Evolutionary conservation across 2,329 filamentous ascomycete species (phyloP).

Genomic region (Xylaria sp.): DNA sequence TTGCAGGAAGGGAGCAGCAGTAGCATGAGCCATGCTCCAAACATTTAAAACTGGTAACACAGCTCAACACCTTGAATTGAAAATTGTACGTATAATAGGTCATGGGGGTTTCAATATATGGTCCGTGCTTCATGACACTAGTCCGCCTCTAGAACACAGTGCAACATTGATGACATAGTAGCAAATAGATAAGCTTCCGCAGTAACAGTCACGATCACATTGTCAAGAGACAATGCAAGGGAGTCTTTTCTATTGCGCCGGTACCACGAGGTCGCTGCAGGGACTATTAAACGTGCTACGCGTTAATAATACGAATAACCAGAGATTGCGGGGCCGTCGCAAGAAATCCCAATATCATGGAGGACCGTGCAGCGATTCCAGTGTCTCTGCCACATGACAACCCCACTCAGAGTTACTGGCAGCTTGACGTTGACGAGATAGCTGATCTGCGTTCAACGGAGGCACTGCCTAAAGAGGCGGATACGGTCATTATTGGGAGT

Average conservation of each 20-base stretch:
- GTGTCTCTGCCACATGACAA: slow-evolving; percentile 60
- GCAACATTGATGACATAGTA: not conserved
- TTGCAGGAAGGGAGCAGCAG: no score
- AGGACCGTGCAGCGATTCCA: slow-evolving; percentile 51
- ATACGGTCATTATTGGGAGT: slow-evolving; percentile 71
- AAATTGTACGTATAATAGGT: no score
- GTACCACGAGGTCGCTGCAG: no score
- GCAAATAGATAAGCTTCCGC: not conserved
- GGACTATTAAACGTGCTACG: no score
- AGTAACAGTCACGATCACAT: not conserved
- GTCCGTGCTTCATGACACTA: not conserved
- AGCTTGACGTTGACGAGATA: slow-evolving; percentile 62
- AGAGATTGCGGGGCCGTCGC: not conserved
- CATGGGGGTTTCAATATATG: not conserved
- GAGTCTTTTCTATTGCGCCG: no score
- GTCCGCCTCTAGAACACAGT: not conserved
- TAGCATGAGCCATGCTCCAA: no score
- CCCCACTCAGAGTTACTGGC: slow-evolving; percentile 71
- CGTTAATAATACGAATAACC: not conserved
- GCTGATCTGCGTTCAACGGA: slow-evolving; percentile 61
- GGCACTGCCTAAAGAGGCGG: slow-evolving; percentile 62
- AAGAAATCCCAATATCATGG: slow-evolving; percentile 44
- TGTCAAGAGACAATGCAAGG: not conserved
- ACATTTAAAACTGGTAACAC: no score
- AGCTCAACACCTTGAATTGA: no score